Evolutionary conservation across 2,329 filamentous ascomycete genomes (phyloP).

Genomic region (Fusarium virguliforme): DNA sequence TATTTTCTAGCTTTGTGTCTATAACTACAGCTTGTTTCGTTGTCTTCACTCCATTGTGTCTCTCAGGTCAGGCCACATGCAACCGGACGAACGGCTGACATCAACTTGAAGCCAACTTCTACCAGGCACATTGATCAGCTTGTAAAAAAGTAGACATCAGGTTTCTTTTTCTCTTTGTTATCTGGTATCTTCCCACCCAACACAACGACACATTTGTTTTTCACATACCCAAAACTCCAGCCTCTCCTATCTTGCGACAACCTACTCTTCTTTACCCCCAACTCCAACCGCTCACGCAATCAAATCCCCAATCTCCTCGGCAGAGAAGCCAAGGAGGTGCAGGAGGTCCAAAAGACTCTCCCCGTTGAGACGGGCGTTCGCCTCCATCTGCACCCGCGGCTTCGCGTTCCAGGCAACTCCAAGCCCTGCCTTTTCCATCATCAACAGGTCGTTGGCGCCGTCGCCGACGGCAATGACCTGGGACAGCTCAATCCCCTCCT

Average conservation of each 20-base stretch:
- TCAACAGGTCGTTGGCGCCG: slow-evolving; percentile 86
- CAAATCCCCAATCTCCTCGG: slow-evolving; percentile 67
- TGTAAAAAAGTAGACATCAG: slow-evolving; percentile 4
- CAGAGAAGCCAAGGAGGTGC: slow-evolving; percentile 81
- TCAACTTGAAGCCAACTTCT: neutral
- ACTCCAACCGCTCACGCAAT: slow-evolving; percentile 36
- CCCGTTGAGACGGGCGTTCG: slow-evolving; percentile 80
- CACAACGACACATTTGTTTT: slow-evolving; percentile 39
- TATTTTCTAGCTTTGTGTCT: slow-evolving; percentile 47
- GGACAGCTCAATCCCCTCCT: slow-evolving; percentile 75
- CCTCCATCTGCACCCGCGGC: slow-evolving; percentile 84
- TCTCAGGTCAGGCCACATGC: slow-evolving; percentile 5
- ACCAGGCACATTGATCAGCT: neutral
- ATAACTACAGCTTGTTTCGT: slow-evolving; percentile 38
- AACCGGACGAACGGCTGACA: slow-evolving; percentile 18
- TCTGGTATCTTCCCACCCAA: slow-evolving; percentile 46
- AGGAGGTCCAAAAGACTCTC: slow-evolving; percentile 80
- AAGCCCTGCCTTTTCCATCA: slow-evolving; percentile 82
- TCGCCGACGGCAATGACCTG: slow-evolving; percentile 85
- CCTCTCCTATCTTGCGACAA: slow-evolving; percentile 25
- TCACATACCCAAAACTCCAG: slow-evolving; percentile 37
- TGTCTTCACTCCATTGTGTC: slow-evolving; percentile 14
- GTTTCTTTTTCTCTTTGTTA: slow-evolving; percentile 34
- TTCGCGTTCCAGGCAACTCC: slow-evolving; percentile 91
- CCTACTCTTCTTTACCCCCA: slow-evolving; percentile 27